These are phyloP conservation scores for Acrodontium crateriforme DNA, from an alignment of 2,329 filamentous ascomycete genomes.

Conservation along the genomic window DNA sequence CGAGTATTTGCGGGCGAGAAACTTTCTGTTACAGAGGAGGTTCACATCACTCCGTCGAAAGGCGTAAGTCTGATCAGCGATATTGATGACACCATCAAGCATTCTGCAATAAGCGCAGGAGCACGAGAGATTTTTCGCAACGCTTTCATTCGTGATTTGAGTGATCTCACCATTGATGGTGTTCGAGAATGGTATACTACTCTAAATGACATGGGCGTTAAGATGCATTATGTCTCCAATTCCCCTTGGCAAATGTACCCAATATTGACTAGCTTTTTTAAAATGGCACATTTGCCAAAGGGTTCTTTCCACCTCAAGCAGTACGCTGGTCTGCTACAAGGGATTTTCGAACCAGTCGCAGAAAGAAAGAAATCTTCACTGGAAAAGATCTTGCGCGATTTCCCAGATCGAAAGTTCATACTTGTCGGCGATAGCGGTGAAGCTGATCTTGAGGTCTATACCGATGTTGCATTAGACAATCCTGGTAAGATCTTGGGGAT, in stretches of 20 bases:
- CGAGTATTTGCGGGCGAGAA: constrained; percentile 75
- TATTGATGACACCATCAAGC: constrained; percentile 94
- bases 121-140: constrained; percentile 93
- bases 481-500: constrained; percentile 72
- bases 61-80: constrained; percentile 93
- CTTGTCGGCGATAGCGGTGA: constrained; percentile 93
- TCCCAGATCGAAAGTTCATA: constrained; percentile 77
- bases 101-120: constrained; percentile 76
- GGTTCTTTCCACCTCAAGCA: constrained; percentile 94
- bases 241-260: constrained; percentile 97
- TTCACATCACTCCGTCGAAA: constrained; percentile 60
- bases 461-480: constrained; percentile 74
- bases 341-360: constrained; percentile 93
- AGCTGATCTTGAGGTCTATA: constrained; percentile 93
- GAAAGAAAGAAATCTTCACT: constrained; percentile 85
- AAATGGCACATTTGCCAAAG: constrained; percentile 61
- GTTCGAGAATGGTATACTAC: constrained; percentile 79
- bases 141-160: constrained; percentile 78
- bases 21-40: constrained; percentile 65
- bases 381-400: constrained; percentile 74
- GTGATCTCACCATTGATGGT: constrained; percentile 69
- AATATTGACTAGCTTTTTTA: constrained; percentile 73
- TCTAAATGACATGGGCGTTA: constrained; percentile 66
- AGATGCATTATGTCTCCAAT: constrained; percentile 96
- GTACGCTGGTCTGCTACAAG: constrained; percentile 92